Conservation (phyloP, 148 eudicot genomes). For the Rhododendron simsii region DNA sequence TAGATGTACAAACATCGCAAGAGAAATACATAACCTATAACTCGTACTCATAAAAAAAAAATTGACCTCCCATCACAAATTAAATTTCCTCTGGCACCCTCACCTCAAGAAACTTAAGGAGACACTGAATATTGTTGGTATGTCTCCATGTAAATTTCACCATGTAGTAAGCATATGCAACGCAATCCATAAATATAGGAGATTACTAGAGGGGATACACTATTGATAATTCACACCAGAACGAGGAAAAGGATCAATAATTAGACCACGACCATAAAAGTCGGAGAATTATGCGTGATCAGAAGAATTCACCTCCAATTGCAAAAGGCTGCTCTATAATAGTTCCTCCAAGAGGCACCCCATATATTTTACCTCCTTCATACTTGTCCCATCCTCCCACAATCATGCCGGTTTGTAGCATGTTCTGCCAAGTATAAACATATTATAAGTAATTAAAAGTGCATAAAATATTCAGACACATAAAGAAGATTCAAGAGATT, state of each 20-base stretch:
- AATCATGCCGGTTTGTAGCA: slow-evolving; percentile 86
- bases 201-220: background rate
- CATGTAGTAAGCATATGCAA: background rate
- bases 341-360: slow-evolving; percentile 94
- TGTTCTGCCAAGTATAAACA: slow-evolving; percentile 43
- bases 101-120: background rate
- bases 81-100: background rate
- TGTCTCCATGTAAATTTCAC: background rate
- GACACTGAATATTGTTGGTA: background rate
- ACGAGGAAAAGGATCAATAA: background rate
- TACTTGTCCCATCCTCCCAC: slow-evolving; percentile 98
- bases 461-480: background rate
- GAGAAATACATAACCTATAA: background rate
- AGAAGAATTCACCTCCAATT: slow-evolving; percentile 68
- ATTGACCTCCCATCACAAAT: background rate
- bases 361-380: slow-evolving; percentile 93
- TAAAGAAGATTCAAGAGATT: background rate
- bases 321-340: slow-evolving; percentile 90
- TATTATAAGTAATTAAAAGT: background rate
- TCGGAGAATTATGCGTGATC: background rate
- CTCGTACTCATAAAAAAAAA: background rate
- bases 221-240: background rate
- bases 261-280: background rate
- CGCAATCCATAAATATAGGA: background rate
- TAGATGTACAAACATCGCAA: background rate